Evolutionary conservation across 148 eudicot species (phyloP).

Genomic region (Camellia granthamiana): DNA sequence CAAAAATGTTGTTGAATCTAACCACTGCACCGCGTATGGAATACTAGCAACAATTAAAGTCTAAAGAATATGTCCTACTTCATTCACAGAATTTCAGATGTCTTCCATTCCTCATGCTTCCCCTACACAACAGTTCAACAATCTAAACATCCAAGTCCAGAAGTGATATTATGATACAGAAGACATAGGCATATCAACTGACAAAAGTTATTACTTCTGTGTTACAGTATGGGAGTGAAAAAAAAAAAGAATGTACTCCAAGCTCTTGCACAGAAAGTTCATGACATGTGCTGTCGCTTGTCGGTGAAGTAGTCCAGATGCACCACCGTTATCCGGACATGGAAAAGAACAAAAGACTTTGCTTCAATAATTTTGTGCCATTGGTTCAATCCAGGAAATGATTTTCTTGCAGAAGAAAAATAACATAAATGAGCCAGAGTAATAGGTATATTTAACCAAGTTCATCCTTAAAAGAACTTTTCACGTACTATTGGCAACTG

Average conservation of each 20-base stretch:
- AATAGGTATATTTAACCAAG: background rate
- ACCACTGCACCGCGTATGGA: background rate
- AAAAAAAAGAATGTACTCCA: background rate
- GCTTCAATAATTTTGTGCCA: background rate
- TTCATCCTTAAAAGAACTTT: background rate
- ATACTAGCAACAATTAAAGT: background rate
- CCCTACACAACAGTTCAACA: background rate
- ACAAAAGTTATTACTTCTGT: background rate
- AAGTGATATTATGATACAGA: background rate
- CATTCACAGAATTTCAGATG: constrained; percentile 2
- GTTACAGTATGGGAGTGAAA: background rate
- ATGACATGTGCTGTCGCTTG: background rate
- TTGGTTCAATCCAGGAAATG: background rate
- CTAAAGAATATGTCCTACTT: background rate
- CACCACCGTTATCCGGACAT: background rate
- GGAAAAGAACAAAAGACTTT: constrained; percentile 3
- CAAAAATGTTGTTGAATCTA: background rate
- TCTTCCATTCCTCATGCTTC: background rate
- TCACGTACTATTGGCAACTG: background rate
- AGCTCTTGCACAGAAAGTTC: background rate
- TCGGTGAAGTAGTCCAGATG: too few species aligned
- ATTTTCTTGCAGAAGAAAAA: constrained; percentile 1
- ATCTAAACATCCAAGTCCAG: constrained; percentile 3
- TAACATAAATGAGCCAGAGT: background rate
- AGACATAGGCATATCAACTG: background rate